Percentiles rank a stretch among this genome's conserved stretches.
Conservation (phyloP, 208 protist species). For the Crithidia bombi region DNA sequence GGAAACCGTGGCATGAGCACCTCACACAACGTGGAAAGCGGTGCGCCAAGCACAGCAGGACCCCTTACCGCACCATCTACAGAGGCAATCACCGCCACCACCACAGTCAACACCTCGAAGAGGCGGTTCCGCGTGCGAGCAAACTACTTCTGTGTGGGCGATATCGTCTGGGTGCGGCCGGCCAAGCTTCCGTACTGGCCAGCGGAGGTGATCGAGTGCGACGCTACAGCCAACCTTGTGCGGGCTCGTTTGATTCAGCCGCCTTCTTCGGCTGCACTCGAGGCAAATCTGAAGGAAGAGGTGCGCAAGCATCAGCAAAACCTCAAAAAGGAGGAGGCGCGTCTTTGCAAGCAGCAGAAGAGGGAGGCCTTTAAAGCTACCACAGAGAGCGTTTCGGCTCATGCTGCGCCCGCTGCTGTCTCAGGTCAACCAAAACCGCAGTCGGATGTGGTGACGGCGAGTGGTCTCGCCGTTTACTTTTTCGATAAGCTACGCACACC, state of each 20-base stretch:
- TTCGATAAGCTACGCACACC: conserved; percentile 82
- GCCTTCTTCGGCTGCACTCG: conserved; percentile 46
- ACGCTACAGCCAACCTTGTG: conserved; percentile 63
- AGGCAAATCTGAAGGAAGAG: conserved; percentile 49
- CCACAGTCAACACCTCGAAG: conserved; percentile 1
- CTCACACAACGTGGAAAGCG: not conserved
- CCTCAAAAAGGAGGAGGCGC: conserved; percentile 28
- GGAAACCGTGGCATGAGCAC: not conserved
- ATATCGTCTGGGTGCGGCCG: conserved; percentile 87
- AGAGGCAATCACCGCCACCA: not conserved
- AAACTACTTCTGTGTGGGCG: conserved; percentile 83
- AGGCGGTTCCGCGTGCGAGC: conserved; percentile 53
- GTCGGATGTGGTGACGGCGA: conserved; percentile 56
- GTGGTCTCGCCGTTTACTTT: conserved; percentile 70
- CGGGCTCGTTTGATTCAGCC: conserved; percentile 62
- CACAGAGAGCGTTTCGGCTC: not conserved
- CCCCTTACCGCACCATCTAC: not conserved
- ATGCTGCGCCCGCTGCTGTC: conserved; percentile 4
- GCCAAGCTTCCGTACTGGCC: conserved; percentile 86
- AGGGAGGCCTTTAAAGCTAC: not conserved
- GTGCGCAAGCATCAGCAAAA: conserved; percentile 18
- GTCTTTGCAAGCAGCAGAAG: conserved; percentile 30
- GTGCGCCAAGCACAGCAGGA: too few species aligned
- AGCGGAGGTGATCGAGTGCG: conserved; percentile 71
- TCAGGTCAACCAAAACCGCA: conserved; percentile 10